A percentile compares a stretch with the other conserved stretches of the same genome.
These are phyloP conservation scores for Dryadomyces quercivorus DNA, from an alignment of 2,329 filamentous ascomycete species.

Conservation along the genomic window DNA sequence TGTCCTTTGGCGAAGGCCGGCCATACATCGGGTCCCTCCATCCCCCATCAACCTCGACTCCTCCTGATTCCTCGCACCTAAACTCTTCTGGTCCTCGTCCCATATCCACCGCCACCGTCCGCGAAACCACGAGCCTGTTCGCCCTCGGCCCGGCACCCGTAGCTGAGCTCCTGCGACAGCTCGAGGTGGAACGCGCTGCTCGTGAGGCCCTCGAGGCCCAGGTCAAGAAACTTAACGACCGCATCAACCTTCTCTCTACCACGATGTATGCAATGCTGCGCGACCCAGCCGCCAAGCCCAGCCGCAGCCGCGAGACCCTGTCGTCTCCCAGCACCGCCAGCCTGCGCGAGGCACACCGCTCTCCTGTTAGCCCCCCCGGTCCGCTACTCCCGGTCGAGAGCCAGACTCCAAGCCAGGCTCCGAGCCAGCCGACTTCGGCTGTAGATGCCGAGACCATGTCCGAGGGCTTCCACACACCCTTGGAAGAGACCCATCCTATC, in stretches of 20 bases:
- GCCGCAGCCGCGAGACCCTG: slow-evolving; percentile 16
- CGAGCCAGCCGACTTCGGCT: not conserved
- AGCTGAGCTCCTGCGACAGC: slow-evolving; percentile 34
- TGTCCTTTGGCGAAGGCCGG: slow-evolving; percentile 33
- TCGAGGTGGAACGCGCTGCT: slow-evolving; percentile 44
- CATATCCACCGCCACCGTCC: slow-evolving; percentile 32
- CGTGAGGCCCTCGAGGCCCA: slow-evolving; percentile 43
- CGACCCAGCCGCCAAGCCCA: slow-evolving; percentile 21
- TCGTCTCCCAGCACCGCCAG: slow-evolving; percentile 5
- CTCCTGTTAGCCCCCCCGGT: slow-evolving; percentile 5
- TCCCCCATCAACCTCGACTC: slow-evolving; percentile 20
- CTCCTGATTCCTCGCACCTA: slow-evolving; percentile 5
- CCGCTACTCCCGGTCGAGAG: slow-evolving; percentile 5
- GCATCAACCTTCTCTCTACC: slow-evolving; percentile 32
- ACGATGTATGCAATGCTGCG: slow-evolving; percentile 26
- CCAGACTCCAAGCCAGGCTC: not conserved
- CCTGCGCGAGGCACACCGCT: slow-evolving; percentile 2
- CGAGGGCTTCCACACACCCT: slow-evolving; percentile 40
- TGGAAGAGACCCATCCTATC: slow-evolving; percentile 27
- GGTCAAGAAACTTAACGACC: slow-evolving; percentile 39
- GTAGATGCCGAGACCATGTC: slow-evolving; percentile 22
- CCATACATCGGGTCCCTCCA: slow-evolving; percentile 32
- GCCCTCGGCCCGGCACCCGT: slow-evolving; percentile 31
- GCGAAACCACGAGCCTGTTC: slow-evolving; percentile 33
- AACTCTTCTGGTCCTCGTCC: slow-evolving; percentile 19